Evolutionary conservation across 768 basidiomycete species (phyloP).

Genomic region (Gelatoporia subvermispora): DNA sequence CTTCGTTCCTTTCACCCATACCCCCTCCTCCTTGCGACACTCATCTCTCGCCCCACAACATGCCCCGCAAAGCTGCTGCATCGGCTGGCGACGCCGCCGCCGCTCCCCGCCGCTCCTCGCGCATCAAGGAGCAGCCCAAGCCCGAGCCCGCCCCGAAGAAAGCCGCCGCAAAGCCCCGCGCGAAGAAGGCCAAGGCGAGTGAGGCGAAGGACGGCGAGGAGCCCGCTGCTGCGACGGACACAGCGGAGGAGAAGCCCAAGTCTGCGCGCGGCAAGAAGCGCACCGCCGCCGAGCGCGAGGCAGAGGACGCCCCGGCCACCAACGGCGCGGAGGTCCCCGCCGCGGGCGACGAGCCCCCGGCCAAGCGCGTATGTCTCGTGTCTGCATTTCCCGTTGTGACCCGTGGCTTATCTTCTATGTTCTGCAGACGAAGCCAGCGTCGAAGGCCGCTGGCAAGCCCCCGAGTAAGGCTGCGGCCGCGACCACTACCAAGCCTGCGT

Average conservation of each 20-base stretch:
- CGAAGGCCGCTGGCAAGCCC: constrained; percentile 27
- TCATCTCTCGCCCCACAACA: constrained; percentile 21
- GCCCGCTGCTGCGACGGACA: constrained; percentile 34
- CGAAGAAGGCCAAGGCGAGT: constrained; percentile 36
- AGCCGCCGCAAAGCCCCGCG: constrained; percentile 56
- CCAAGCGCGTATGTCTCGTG: constrained; percentile 53
- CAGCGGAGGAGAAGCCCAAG: constrained; percentile 42
- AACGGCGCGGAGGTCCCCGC: constrained; percentile 25
- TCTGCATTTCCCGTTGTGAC: constrained; percentile 4
- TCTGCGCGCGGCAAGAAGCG: constrained; percentile 54
- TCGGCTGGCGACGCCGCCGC: constrained; percentile 35
- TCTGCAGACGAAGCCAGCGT: constrained; percentile 36
- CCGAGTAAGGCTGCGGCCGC: constrained; percentile 26
- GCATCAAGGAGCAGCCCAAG: constrained; percentile 72
- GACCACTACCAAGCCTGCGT: constrained; percentile 29
- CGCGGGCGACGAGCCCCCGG: constrained; percentile 42
- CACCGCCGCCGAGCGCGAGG: constrained; percentile 34
- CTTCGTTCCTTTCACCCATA: constrained; percentile 13
- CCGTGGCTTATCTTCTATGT: no score
- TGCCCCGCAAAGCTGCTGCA: constrained; percentile 70
- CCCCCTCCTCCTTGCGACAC: constrained; percentile 14
- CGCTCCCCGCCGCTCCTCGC: constrained; percentile 66
- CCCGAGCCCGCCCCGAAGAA: constrained; percentile 49
- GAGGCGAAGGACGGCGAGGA: constrained; percentile 22
- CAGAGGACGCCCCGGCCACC: constrained; percentile 31